Evolutionary conservation across 345 rosid genomes (phyloP), one percentile per base, ranked within the genome.

Genomic region (Citrus maxima): DNA sequence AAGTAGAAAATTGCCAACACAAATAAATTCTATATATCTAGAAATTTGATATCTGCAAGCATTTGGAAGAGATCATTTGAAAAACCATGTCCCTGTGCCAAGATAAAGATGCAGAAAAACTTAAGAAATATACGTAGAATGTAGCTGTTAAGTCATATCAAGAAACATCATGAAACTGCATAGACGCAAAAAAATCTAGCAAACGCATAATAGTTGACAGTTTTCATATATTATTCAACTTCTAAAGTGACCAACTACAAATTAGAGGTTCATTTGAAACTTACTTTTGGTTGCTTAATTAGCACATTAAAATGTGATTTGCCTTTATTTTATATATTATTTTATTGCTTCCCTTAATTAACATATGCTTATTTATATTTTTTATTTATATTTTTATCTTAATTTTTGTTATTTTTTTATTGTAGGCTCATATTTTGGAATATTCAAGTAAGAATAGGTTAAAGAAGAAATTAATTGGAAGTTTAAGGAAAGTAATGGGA

Each of bases 51-150:
- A 72, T 81, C 90, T 7, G 67, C 84, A 81, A 96, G 86, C 98
- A 91, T 93, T 79, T 89, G 84, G 77, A 81, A 77, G 69, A 93
- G 98, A 59, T 94, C 98, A 10, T 80, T 88, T 83, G 97, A 86
- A 80, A 96, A 96, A 76, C 99, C 97, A 87, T 93, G 98, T 56
- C 97, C 97, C 98, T 94, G 84, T 55, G 51, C 63, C 86, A 86
- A 34, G 65, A 77, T 35, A 61, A 83, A 77, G 61, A 34, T 34
- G 37, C 22, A 56, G 25, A 77, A 71, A 62, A 24, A 62, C 77
- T 62, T 37, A 1, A 63, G 67, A 73, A 14, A 73, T 59, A 34
- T 35, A 22, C 60, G 16, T 35, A 10, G 35, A 35, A 37, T 10
- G 18, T 8, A 58, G 40, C 4, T 13, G 42, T 32, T 40, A 74